These are phyloP conservation scores for Plasmodium relictum DNA, from an alignment of 169 alveolate species.

Conservation along the genomic window DNA sequence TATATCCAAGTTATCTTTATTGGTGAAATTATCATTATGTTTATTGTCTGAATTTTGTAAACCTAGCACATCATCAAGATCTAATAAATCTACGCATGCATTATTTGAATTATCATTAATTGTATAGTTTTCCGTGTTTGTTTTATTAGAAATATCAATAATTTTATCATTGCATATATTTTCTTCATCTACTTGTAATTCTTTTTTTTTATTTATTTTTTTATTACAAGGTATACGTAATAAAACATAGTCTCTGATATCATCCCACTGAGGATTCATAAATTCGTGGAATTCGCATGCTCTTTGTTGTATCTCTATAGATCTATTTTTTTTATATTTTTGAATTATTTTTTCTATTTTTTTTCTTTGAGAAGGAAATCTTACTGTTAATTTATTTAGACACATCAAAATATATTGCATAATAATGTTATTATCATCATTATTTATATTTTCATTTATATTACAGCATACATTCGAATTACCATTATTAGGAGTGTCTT, in stretches of 20 bases:
- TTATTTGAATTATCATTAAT: neutral
- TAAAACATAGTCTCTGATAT: slow-evolving; percentile 51
- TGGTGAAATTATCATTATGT: neutral
- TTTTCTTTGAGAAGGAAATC: slow-evolving; percentile 78
- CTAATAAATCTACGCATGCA: slow-evolving; percentile 39
- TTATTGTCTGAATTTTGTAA: slow-evolving; percentile 21
- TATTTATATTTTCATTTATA: slow-evolving; percentile 56
- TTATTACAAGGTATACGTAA: slow-evolving; percentile 56
- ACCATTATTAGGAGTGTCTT: slow-evolving; percentile 15
- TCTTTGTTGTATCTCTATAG: slow-evolving; percentile 87
- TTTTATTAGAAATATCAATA: neutral
- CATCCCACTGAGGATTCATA: slow-evolving; percentile 72
- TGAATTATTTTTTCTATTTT: slow-evolving; percentile 78
- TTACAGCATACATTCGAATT: slow-evolving; percentile 61
- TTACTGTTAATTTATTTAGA: slow-evolving; percentile 78
- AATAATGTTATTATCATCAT: slow-evolving; percentile 63
- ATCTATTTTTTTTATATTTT: slow-evolving; percentile 80
- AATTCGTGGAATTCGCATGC: slow-evolving; percentile 84
- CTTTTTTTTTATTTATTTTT: slow-evolving; percentile 32
- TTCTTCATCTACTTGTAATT: slow-evolving; percentile 2
- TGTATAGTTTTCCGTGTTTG: slow-evolving; percentile 1
- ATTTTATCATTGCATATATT: slow-evolving; percentile 9
- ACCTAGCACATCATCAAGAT: slow-evolving; percentile 72
- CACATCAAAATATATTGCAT: slow-evolving; percentile 85
- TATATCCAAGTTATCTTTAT: slow-evolving; percentile 7